Percentiles rank a stretch among this genome's conserved stretches.
Conservation (phyloP, 2,329 filamentous ascomycete species). For the Colletotrichum aenigma region DNA sequence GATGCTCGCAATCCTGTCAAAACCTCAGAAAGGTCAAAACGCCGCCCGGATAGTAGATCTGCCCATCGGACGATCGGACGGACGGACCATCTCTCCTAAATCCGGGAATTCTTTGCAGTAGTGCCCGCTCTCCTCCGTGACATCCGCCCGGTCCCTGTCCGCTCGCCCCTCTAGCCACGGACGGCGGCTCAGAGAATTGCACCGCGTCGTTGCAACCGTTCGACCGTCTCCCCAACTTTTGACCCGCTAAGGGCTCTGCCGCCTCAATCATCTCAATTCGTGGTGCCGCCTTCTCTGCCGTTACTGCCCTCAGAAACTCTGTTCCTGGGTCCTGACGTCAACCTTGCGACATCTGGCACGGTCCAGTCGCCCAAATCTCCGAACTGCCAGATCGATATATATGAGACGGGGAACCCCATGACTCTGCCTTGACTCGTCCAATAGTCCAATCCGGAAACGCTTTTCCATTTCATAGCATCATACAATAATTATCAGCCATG, state of each 20-base stretch:
- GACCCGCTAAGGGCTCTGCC: not conserved
- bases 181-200: constrained; percentile 4
- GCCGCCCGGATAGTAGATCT: not conserved
- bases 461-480: not conserved
- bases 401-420: not conserved
- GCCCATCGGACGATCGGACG: not conserved
- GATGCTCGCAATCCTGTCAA: not conserved
- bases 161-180: not conserved
- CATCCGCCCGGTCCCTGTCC: constrained; percentile 13
- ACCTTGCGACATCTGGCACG: not conserved
- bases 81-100: not conserved
- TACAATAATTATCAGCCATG: not conserved
- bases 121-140: not conserved
- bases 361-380: not conserved
- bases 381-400: not conserved
- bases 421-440: not conserved
- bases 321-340: constrained; percentile 10
- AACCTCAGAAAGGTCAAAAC: not conserved
- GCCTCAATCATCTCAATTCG: not conserved
- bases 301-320: not conserved
- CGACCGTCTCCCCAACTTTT: not conserved
- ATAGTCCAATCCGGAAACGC: not conserved
- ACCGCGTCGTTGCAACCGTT: not conserved
- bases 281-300: not conserved
- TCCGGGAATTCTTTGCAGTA: not conserved